These are phyloP conservation scores for Rhypophila decipiens DNA, from an alignment of 495 filamentous ascomycete genomes.

Conservation along the genomic window DNA sequence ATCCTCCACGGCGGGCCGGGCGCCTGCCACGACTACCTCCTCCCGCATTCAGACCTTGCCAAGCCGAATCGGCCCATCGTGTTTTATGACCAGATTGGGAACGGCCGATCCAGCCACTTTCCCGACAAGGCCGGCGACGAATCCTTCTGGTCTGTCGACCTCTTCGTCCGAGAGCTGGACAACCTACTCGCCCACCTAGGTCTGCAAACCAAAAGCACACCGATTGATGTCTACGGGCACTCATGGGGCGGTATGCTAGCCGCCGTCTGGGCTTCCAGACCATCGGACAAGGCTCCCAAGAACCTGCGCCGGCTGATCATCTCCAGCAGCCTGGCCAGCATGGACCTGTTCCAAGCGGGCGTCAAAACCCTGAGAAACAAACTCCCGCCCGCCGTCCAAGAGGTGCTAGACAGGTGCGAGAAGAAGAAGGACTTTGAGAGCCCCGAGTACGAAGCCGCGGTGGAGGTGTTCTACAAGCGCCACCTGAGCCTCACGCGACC, in stretches of 20 bases:
- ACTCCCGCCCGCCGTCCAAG: background rate
- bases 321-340: constrained; percentile 6
- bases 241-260: constrained; percentile 50
- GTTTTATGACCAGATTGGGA: constrained; percentile 51
- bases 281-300: no score
- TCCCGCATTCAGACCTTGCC: constrained; percentile 25
- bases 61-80: constrained; percentile 32
- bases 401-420: background rate
- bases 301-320: constrained; percentile 1
- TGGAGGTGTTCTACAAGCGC: background rate
- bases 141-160: constrained; percentile 40
- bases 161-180: constrained; percentile 45
- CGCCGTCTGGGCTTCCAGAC: constrained; percentile 18
- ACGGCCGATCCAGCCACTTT: constrained; percentile 40
- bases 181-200: constrained; percentile 38
- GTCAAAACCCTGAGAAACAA: background rate
- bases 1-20: constrained; percentile 44
- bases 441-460: background rate
- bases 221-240: constrained; percentile 40
- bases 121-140: constrained; percentile 35
- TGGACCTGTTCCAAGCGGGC: background rate
- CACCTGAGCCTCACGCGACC: background rate
- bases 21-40: constrained; percentile 37
- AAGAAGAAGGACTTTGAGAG: background rate
- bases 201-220: constrained; percentile 11